Percentiles rank a stretch among this genome's conserved stretches.
phyloP scores from a whole-genome alignment of 1,284 basidiomycete genomes.

The Lignosus rhinocerotis region DNA sequence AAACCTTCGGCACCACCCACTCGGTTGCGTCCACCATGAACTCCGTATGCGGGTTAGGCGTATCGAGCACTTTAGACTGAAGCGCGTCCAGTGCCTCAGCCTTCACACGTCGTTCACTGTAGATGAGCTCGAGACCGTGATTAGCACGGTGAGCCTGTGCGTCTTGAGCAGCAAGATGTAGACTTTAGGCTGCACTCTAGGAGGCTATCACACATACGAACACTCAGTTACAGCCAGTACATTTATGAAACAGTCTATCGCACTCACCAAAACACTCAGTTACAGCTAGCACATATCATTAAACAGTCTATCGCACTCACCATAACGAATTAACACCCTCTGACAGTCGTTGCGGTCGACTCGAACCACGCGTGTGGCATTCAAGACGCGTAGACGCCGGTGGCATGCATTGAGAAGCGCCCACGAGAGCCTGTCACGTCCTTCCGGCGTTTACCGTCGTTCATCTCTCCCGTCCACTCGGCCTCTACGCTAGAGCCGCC shows the following conservation, averaged over 20 bases:
- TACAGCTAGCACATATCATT: neutral
- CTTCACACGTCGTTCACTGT: slow-evolving; percentile 63
- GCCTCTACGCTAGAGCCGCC: slow-evolving; percentile 29
- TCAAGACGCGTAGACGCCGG: slow-evolving; percentile 8
- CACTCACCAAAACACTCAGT: neutral
- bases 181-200: slow-evolving; percentile 49
- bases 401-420: slow-evolving; percentile 8
- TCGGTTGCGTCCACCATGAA: slow-evolving; percentile 29
- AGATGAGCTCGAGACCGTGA: slow-evolving; percentile 53
- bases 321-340: neutral
- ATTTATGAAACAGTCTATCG: neutral
- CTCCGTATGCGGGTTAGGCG: slow-evolving; percentile 23
- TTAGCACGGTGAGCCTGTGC: slow-evolving; percentile 65
- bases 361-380: neutral
- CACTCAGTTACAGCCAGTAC: neutral
- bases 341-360: neutral
- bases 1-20: slow-evolving; percentile 44
- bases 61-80: slow-evolving; percentile 41
- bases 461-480: slow-evolving; percentile 12
- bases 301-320: neutral
- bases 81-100: slow-evolving; percentile 63
- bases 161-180: slow-evolving; percentile 69
- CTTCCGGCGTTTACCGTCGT: slow-evolving; percentile 22
- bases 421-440: slow-evolving; percentile 16
- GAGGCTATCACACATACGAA: slow-evolving; percentile 25